Conservation (phyloP, 2,329 filamentous ascomycete genomes). For the Hymenoscyphus repandus region DNA sequence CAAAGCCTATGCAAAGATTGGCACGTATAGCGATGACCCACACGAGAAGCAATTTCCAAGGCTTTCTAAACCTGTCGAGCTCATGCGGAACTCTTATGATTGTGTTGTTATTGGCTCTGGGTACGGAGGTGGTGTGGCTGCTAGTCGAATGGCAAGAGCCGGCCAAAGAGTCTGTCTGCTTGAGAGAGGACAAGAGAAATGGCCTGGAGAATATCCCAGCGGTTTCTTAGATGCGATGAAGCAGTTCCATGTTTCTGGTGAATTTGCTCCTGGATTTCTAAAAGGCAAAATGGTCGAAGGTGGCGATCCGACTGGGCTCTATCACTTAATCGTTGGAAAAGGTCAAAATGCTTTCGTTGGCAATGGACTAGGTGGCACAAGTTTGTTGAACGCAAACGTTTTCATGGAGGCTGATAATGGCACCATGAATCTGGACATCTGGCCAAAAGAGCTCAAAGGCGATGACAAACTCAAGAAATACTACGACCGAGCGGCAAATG, state of each 20-base stretch:
- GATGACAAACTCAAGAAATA: conserved; percentile 43
- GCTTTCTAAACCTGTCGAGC: conserved; percentile 51
- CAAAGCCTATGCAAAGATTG: conserved; percentile 25
- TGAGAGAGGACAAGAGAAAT: conserved; percentile 59
- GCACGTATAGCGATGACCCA: conserved; percentile 29
- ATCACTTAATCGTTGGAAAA: conserved; percentile 56
- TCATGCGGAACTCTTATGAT: conserved; percentile 55
- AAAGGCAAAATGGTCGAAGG: conserved; percentile 39
- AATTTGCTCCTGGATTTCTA: conserved; percentile 40
- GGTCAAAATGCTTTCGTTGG: conserved; percentile 52
- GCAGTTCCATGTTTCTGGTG: conserved; percentile 53
- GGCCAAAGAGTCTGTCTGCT: conserved; percentile 58
- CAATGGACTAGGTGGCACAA: conserved; percentile 56
- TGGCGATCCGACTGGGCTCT: conserved; percentile 56
- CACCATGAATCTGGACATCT: conserved; percentile 47
- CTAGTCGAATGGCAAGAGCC: conserved; percentile 57
- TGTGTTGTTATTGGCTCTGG: conserved; percentile 64
- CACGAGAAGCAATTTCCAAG: conserved; percentile 40
- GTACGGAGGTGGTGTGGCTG: conserved; percentile 63
- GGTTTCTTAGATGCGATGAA: conserved; percentile 40
- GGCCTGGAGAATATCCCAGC: conserved; percentile 61
- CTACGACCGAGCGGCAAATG: conserved; percentile 48
- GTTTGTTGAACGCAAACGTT: conserved; percentile 62
- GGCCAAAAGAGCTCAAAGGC: conserved; percentile 53
- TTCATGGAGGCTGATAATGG: conserved; percentile 55